phyloP scores from a whole-genome alignment of 305 asterid species.

The Fraxinus dipetala region DNA sequence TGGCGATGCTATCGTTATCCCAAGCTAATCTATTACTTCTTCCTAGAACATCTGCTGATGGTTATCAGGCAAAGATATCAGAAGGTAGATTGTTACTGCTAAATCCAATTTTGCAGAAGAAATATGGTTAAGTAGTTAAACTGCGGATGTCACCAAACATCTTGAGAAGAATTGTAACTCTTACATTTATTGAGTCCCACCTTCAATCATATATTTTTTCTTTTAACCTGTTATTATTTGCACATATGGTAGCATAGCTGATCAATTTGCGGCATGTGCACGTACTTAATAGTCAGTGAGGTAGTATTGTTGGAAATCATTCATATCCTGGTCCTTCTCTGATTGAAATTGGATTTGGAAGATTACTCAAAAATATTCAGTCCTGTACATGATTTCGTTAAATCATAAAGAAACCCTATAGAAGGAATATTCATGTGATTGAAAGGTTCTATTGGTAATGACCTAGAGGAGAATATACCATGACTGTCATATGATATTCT shows the following conservation, averaged over 20 bases:
- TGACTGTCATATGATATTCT: not conserved
- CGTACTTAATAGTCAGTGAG: not conserved
- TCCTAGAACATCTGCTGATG: conserved; percentile 86
- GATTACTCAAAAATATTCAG: not conserved
- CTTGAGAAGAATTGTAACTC: not conserved
- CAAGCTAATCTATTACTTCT: conserved; percentile 93
- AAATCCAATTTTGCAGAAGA: not conserved
- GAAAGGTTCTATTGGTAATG: not conserved
- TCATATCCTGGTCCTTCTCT: not conserved
- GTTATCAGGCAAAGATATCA: conserved; percentile 85
- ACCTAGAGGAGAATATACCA: not conserved
- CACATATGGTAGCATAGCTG: conserved; percentile 1
- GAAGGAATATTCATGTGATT: not conserved
- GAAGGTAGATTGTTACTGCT: conserved; percentile 62
- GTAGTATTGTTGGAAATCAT: not conserved
- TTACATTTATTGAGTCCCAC: not conserved
- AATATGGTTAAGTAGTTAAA: conserved; percentile 2
- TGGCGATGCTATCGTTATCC: conserved; percentile 80
- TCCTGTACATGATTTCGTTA: not conserved
- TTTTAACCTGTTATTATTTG: not conserved
- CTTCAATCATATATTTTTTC: not conserved
- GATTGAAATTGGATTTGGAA: not conserved
- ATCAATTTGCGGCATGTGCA: conserved; percentile 1
- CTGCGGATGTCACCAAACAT: not conserved
- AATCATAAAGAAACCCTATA: not conserved